A percentile compares a stretch with the other conserved stretches of the same genome.
Evolutionary conservation across 2,329 filamentous ascomycete genomes (phyloP).

Genomic region (Fusarium mexicanum): DNA sequence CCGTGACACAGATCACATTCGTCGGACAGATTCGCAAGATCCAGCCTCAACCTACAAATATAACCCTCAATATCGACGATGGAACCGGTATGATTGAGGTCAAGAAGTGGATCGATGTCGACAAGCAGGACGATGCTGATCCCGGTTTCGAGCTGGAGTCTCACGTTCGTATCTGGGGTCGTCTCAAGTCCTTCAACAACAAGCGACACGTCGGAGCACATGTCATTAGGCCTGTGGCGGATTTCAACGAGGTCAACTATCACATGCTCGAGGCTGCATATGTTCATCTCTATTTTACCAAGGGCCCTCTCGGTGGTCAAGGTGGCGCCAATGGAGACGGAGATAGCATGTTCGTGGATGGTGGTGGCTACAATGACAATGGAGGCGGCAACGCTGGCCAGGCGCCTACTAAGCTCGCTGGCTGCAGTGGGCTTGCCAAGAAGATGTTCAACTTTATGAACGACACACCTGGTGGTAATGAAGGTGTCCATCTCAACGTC

Average conservation of each 20-base stretch:
- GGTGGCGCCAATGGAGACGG: constrained; percentile 53
- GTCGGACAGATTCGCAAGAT: constrained; percentile 92
- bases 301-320: constrained; percentile 65
- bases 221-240: constrained; percentile 79
- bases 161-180: constrained; percentile 87
- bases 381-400: constrained; percentile 51
- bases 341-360: constrained; percentile 67
- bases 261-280: constrained; percentile 91
- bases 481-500: constrained; percentile 83
- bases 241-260: constrained; percentile 93
- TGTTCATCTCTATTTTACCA: constrained; percentile 85
- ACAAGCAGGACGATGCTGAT: constrained; percentile 59
- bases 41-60: constrained; percentile 86
- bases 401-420: constrained; percentile 52
- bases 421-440: constrained; percentile 67
- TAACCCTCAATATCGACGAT: constrained; percentile 93
- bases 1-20: constrained; percentile 78
- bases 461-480: constrained; percentile 75
- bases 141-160: constrained; percentile 73
- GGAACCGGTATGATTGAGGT: constrained; percentile 93
- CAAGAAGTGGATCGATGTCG: constrained; percentile 83
- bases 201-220: constrained; percentile 84
- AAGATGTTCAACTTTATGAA: constrained; percentile 78
- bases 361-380: constrained; percentile 53
- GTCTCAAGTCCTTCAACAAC: constrained; percentile 83